Base-by-base conservation (phyloP, 306 rosid genomes). In the Ochetophila trinervis region DNA sequence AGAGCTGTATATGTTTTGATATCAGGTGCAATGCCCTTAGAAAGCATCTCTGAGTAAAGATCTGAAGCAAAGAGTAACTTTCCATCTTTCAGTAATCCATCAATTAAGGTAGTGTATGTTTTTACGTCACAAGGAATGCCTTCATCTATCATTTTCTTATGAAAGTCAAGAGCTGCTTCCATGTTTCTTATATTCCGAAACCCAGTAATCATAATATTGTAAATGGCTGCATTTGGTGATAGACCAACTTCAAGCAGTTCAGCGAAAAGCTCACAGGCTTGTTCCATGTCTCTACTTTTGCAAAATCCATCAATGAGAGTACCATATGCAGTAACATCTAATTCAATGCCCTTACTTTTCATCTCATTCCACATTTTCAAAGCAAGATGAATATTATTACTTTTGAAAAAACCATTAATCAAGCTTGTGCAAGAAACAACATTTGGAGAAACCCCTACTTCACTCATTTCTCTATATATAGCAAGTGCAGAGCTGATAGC, bases 31-130 rank as follows among this genome's bases (percentile, higher is more conserved):
- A 91, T 74, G 56, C 86, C 91, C 71, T 35, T 80, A 60, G 86
- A 88, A 70, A 78, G 91, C 97, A 91, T 86, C 79, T 88, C 85
- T 2, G 84, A 74, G 84, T 84, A 88, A 76, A 88, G 77, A 76
- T 88, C 88, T 22, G 74, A 79, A 52, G 89, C 94, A 42, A 70
- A 22, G 57, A 42, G 69, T 76, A 88, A 51, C 34, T 72, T 77
- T 22, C 96, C 88, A 16, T 67, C 86, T 83, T 75, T 86, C 47
- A 84, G 50, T 65, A 75, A 73, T 23, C 91, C 94, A 21, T 68
- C 78, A 17, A 91, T 83, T 78, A 91, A 67, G n/a, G 85, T 75
- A 19, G 94, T 86, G 74, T 84, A 91, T 14, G 73, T 80, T 49
- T 21, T 66, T 71, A 91, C 68, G 81, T 91, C 88, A 62, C 88